Base-by-base conservation (phyloP, 2,329 filamentous ascomycete genomes). In the Ophiostoma sp. region DNA sequence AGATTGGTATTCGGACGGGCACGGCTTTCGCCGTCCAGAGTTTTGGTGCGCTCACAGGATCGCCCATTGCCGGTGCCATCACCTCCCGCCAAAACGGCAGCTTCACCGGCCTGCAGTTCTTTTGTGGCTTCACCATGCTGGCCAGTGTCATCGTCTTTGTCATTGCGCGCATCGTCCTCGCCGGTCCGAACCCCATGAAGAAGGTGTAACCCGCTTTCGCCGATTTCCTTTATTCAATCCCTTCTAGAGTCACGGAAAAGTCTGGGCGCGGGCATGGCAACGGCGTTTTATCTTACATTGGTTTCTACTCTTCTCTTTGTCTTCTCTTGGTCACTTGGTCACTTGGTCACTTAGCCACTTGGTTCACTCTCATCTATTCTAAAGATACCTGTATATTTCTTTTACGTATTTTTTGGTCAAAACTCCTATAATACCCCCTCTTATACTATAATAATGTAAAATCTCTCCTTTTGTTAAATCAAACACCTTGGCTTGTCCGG, bases 1-100 rank as follows among this genome's bases (percentile, higher is more conserved):
- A 90, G 78, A 87, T 91, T 17, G 90, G 90, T 1, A 82, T 88
- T 0, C 83, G 90, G 11, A 87, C 83, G 0, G 90, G 90, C 0
- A 85, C 85, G 0, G 82, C 87, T 69, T 91, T 90, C 78, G 85
- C 86, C 7, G 81, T 88, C 31, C 82, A 88, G 57, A 84, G 85
- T n/a, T 81, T 91, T 61, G 88, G 86, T 1, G 87, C 87, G 2
- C 80, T 92, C 61, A 86, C 87, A 1, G 87, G 88, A 1, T 87
- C 83, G 69, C 89, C 89, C 0, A 89, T 90, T 76, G 88, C 85
- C 0, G 88, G 88, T 2, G 85, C 85, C 17, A 80, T 89, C 42
- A 79, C 88, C 31, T 76, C 77, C 12, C 77, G 77, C 33, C 81
- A 84, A 75, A 63, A 84, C 72, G 87, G 87, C 4, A 79, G 78